phyloP scores from a whole-genome alignment of 768 basidiomycete genomes.

The Hemileccinum impolitum region DNA sequence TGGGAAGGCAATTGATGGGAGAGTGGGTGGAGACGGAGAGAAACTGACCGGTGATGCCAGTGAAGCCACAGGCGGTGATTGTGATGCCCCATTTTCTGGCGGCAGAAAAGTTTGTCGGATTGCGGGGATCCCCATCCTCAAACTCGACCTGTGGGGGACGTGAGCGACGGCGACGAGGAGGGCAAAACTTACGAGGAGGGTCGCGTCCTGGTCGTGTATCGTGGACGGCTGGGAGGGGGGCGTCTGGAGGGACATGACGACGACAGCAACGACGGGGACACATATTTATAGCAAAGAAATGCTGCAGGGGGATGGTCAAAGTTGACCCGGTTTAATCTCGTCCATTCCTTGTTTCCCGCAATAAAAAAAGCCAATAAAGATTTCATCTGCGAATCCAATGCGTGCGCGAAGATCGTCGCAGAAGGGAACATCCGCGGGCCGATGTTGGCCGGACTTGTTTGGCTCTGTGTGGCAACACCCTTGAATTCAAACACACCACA shows the following conservation, averaged over 20 bases:
- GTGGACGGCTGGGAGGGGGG: conserved; percentile 15
- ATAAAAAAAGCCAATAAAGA: too few species aligned
- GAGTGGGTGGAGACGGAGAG: neutral
- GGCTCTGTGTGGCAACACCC: conserved; percentile 18
- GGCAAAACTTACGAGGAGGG: conserved; percentile 11
- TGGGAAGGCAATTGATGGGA: neutral
- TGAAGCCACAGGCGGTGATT: conserved; percentile 32
- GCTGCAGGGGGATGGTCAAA: neutral
- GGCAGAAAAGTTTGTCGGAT: conserved; percentile 38
- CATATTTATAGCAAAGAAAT: conserved; percentile 13
- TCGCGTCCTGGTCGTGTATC: conserved; percentile 8
- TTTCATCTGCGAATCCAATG: conserved; percentile 14
- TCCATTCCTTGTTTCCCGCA: conserved; percentile 1
- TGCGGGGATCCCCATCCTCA: conserved; percentile 34
- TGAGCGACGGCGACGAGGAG: conserved; percentile 1
- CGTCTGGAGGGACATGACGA: conserved; percentile 11
- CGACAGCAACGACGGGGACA: neutral
- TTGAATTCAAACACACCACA: conserved; percentile 27
- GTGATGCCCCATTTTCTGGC: conserved; percentile 43
- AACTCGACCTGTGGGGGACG: conserved; percentile 37
- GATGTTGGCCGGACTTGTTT: conserved; percentile 9
- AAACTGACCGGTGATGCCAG: conserved; percentile 29
- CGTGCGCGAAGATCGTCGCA: conserved; percentile 7
- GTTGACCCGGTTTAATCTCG: neutral
- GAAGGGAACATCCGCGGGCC: too few species aligned